A percentile compares a stretch with the other conserved stretches of the same genome.
Conservation (phyloP, 2,329 filamentous ascomycete species). For the Periglandula ipomoeae region DNA sequence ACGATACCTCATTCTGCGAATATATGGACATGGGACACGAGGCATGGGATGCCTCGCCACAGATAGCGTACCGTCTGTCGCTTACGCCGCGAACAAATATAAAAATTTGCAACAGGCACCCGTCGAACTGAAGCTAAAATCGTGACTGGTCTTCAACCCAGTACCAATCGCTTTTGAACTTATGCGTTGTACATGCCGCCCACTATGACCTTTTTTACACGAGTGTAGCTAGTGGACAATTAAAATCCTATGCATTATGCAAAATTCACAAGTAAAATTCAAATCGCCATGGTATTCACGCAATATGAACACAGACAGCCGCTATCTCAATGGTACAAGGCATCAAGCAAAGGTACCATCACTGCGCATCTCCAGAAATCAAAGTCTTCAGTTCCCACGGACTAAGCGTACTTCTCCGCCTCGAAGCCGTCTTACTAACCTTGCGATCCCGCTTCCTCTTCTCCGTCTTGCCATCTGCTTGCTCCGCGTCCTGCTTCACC, state of each 20-base stretch:
- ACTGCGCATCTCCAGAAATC: conserved; percentile 41
- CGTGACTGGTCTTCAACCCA: too few species aligned
- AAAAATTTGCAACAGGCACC: neutral
- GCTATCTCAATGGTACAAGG: neutral
- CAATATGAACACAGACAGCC: neutral
- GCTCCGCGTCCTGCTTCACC: conserved; percentile 15
- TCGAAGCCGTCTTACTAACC: conserved; percentile 46
- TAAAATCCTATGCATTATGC: too few species aligned
- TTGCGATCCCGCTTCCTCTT: conserved; percentile 44
- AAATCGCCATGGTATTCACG: neutral
- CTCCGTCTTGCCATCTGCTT: conserved; percentile 16
- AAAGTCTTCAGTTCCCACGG: conserved; percentile 64
- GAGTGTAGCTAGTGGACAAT: too few species aligned
- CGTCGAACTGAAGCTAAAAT: too few species aligned
- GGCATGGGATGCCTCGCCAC: neutral
- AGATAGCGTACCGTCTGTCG: conserved; percentile 5
- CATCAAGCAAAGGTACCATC: neutral
- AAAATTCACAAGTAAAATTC: too few species aligned
- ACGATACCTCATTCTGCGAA: conserved; percentile 23
- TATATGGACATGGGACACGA: conserved; percentile 2
- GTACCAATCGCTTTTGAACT: too few species aligned
- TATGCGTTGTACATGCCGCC: conserved; percentile 4
- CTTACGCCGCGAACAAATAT: neutral
- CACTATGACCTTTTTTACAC: too few species aligned
- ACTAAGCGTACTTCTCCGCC: conserved; percentile 65